A percentile compares a stretch with the other conserved stretches of the same genome.
These are phyloP conservation scores for Phytophthora meadii DNA, from an alignment of 352 stramenopile species.

Conservation along the genomic window DNA sequence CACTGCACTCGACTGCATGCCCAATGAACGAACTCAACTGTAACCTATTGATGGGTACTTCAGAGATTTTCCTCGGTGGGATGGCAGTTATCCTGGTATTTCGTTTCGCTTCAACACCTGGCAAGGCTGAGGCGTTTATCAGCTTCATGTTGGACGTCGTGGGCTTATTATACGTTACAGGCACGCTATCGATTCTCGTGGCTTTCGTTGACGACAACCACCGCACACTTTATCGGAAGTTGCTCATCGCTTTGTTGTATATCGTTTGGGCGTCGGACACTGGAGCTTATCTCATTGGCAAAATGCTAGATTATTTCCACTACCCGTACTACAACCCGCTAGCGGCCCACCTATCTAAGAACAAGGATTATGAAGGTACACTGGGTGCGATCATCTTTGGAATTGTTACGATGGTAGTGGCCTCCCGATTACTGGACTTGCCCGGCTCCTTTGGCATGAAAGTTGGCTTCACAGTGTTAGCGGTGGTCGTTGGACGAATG, in stretches of 20 bases:
- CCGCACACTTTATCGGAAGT: conserved; percentile 51
- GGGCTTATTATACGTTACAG: conserved; percentile 62
- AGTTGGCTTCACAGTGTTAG: conserved; percentile 86
- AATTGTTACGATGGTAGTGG: conserved; percentile 84
- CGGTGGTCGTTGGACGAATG: conserved; percentile 92
- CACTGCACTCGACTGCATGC: conserved; percentile 57
- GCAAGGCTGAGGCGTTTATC: conserved; percentile 39
- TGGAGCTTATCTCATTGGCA: conserved; percentile 93
- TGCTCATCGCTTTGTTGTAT: conserved; percentile 66
- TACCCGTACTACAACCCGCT: conserved; percentile 82
- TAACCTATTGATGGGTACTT: conserved; percentile 33
- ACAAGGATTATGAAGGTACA: conserved; percentile 96
- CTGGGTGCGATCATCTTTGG: conserved; percentile 83
- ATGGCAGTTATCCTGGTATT: conserved; percentile 53
- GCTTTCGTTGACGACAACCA: conserved; percentile 66
- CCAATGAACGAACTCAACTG: conserved; percentile 61
- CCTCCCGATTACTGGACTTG: conserved; percentile 65
- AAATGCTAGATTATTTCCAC: conserved; percentile 84
- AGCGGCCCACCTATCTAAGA: conserved; percentile 91
- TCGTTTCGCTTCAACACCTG: conserved; percentile 38
- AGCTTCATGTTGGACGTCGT: conserved; percentile 59
- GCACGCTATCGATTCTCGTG: conserved; percentile 55
- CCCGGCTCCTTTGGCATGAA: conserved; percentile 78
- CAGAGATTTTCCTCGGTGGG: conserved; percentile 43
- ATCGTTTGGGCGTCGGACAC: conserved; percentile 88